These are phyloP conservation scores for Asterochloris sp. DNA, from an alignment of 139 green algal species.

Conservation along the genomic window DNA sequence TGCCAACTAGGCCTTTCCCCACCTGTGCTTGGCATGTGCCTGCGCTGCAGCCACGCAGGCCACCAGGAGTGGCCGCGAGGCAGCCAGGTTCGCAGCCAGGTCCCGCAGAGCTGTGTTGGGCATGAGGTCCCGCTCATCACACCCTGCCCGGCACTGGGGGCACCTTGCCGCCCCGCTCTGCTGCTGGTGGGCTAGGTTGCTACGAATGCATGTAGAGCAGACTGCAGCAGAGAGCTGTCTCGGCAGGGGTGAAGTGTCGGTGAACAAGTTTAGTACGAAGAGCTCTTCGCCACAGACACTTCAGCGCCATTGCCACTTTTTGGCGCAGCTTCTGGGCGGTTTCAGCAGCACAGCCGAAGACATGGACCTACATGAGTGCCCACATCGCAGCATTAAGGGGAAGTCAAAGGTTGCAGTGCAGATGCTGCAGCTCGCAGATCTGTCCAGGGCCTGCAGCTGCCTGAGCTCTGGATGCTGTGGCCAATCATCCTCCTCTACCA, in stretches of 20 bases:
- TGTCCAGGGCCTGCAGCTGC: constrained; percentile 14
- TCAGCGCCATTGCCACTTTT: not conserved
- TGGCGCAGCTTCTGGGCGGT: not conserved
- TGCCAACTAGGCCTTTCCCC: no score
- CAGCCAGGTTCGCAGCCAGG: constrained; percentile 18
- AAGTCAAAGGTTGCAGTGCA: constrained; percentile 29
- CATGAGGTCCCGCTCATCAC: constrained; percentile 37
- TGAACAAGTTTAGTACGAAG: not conserved
- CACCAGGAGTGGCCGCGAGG: no score
- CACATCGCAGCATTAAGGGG: constrained; percentile 34
- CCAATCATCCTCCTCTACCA: no score
- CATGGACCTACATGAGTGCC: constrained; percentile 38
- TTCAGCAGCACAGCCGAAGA: not conserved
- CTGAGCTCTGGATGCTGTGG: no score
- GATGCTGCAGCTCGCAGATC: constrained; percentile 26
- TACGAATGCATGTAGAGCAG: constrained; percentile 40
- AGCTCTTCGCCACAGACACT: not conserved
- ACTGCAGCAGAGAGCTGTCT: constrained; percentile 17
- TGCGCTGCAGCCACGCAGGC: no score
- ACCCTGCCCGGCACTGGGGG: constrained; percentile 29
- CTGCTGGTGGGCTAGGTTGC: constrained; percentile 41
- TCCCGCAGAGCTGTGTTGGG: constrained; percentile 33
- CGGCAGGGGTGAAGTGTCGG: not conserved
- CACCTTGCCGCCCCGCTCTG: constrained; percentile 18
- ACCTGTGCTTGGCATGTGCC: not conserved